Evolutionary conservation across 192 early-diverging fungal species (phyloP).

Genomic region (Dissophora globulifera): DNA sequence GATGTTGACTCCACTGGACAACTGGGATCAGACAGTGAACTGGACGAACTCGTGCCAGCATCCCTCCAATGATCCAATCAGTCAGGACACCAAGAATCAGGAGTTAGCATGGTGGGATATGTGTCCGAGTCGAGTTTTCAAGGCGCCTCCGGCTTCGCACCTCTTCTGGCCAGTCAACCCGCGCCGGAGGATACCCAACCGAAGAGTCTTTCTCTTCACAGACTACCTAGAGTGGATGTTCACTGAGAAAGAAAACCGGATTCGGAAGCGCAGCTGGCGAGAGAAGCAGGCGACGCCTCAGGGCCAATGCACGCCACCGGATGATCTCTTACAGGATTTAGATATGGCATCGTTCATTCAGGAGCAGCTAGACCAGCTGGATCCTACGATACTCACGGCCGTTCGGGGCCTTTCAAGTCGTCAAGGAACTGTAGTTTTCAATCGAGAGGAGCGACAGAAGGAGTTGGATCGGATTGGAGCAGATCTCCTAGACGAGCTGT

Average conservation of each 20-base stretch:
- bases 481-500: slow-evolving; percentile 16
- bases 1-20: slow-evolving; percentile 14
- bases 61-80: neutral
- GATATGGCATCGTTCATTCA: neutral
- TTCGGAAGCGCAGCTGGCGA: neutral
- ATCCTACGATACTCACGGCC: slow-evolving; percentile 16
- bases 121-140: slow-evolving; percentile 7
- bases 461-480: slow-evolving; percentile 21
- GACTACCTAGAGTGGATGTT: slow-evolving; percentile 47
- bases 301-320: neutral
- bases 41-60: neutral
- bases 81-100: neutral
- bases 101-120: slow-evolving; percentile 17
- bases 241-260: slow-evolving; percentile 22
- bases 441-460: slow-evolving; percentile 24
- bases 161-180: slow-evolving; percentile 37
- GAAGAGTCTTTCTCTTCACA: slow-evolving; percentile 7
- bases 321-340: neutral
- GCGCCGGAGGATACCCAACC: slow-evolving; percentile 16
- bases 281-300: neutral
- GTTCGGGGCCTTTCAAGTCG: slow-evolving; percentile 21
- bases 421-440: slow-evolving; percentile 22
- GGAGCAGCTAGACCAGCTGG: slow-evolving; percentile 21
- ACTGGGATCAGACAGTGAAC: neutral
- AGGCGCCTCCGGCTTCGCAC: slow-evolving; percentile 2